Evolutionary conservation across 2,329 filamentous ascomycete species (phyloP), one percentile per base, ranked within the genome.

Genomic region (Fusarium sp.): DNA sequence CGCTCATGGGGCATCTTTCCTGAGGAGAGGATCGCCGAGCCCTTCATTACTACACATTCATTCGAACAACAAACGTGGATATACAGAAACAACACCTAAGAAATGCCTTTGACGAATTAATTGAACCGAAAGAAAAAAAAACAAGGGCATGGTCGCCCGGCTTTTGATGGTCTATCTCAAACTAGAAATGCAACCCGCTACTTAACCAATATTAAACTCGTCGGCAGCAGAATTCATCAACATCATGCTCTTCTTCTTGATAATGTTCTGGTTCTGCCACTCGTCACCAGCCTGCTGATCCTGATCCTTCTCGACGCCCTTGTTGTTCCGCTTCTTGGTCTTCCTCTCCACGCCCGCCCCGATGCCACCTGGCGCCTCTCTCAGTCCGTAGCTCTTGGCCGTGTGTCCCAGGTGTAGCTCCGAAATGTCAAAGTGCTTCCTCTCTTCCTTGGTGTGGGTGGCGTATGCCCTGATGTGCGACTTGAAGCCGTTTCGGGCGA

Each of bases 391-490:
- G 29, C 93, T 94, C 86, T 99, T 99, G 9, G 96, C 96, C 73
- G 96, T 86, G 85, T 99, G 96, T 4, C 96, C 96, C 9, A 98
- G 85, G 81, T 99, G 96, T 55, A 99, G 85, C 78, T 94, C 90
- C 69, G 94, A 95, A 82, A 98, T 97, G 81, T 98, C 94, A 81
- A 99, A 99, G 80, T 93, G 95, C 61, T 87, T 86, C 61, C 96
- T 89, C 84, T 99, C 96, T 49, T 92, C 92, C 33, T 93, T 92
- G 31, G 96, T 90, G 82, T 99, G 96, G 0, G 96, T 99, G 3
- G 96, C 95, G 81, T 99, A 99, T 1, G 96, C 96, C 63, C 96
- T 89, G 63, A 99, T 92, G 79, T 98, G 95, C 59, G 94, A 96
- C 80, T 97, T 94, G 85, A 94, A 99, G 0, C 92, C 96, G 75